These are phyloP conservation scores for Aegilops sharonensis DNA, from an alignment of 176 grass and related monocot species.

Conservation along the genomic window DNA sequence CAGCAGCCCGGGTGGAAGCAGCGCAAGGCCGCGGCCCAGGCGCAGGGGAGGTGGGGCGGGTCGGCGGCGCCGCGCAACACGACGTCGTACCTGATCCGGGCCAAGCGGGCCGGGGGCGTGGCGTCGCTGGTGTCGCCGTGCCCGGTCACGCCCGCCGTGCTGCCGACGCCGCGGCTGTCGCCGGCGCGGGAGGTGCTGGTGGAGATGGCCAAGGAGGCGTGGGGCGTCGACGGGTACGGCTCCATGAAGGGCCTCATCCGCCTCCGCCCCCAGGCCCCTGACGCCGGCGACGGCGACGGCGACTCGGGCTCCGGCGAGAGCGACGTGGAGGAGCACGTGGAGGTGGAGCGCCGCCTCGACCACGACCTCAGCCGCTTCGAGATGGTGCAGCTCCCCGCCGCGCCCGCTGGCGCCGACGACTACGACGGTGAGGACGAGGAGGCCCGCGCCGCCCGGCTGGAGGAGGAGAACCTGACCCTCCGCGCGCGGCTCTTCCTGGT, in stretches of 20 bases:
- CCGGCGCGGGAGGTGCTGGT: conserved; percentile 83
- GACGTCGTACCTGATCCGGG: conserved; percentile 88
- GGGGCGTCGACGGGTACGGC: conserved; percentile 95
- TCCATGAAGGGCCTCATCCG: conserved; percentile 99
- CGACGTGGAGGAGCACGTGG: conserved; percentile 92
- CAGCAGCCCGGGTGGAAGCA: conserved; percentile 22
- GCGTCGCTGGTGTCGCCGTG: conserved; percentile 82
- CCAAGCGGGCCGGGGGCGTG: conserved; percentile 80
- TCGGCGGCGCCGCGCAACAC: conserved; percentile 90
- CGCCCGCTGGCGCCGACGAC: not conserved
- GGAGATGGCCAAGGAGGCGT: conserved; percentile 98
- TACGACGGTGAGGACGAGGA: conserved; percentile 40
- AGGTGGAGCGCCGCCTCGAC: conserved; percentile 92
- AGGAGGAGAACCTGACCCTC: conserved; percentile 85
- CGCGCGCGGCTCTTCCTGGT: conserved; percentile 72
- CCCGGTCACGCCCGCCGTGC: conserved; percentile 85
- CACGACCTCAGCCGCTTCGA: conserved; percentile 99
- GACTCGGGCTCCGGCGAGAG: conserved; percentile 79
- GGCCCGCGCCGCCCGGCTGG: conserved; percentile 47
- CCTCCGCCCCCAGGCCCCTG: conserved; percentile 52
- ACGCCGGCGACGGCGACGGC: conserved; percentile 28
- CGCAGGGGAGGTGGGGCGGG: conserved; percentile 33
- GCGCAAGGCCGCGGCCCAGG: conserved; percentile 21
- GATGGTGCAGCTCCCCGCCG: conserved; percentile 72
- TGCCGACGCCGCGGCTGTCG: conserved; percentile 82